phyloP scores from a whole-genome alignment of 2,329 filamentous ascomycete species.

The Diaporthe sp. region DNA sequence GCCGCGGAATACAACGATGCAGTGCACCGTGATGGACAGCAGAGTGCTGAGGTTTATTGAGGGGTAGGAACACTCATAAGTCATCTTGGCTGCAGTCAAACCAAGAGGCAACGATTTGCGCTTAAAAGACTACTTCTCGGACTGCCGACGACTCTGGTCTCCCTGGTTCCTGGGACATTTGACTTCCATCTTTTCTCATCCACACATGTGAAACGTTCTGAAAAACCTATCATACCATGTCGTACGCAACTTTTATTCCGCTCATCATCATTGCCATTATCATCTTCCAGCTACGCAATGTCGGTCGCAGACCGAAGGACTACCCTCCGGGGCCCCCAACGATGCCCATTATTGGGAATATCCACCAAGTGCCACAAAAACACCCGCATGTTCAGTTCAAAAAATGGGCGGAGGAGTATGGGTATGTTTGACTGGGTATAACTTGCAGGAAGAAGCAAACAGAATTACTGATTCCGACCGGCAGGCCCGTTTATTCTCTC shows the following conservation, averaged over 20 bases:
- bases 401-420: constrained; percentile 66
- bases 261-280: neutral
- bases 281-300: constrained; percentile 39
- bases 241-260: neutral
- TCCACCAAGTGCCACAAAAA: constrained; percentile 62
- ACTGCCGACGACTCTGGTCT: neutral
- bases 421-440: constrained; percentile 26
- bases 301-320: constrained; percentile 49
- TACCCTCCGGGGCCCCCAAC: constrained; percentile 66
- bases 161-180: neutral
- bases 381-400: constrained; percentile 62
- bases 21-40: neutral
- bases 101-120: neutral
- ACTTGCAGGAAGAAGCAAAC: no score
- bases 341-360: constrained; percentile 64
- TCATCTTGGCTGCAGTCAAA: constrained; percentile 11
- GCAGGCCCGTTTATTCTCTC: constrained; percentile 63
- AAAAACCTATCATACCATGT: neutral
- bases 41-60: neutral
- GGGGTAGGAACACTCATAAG: neutral
- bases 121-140: neutral
- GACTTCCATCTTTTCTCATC: neutral
- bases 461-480: constrained; percentile 39
- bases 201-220: neutral
- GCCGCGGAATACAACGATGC: neutral